phyloP scores from a whole-genome alignment of 2,329 filamentous ascomycete species.

The Tolypocladium capitatum region DNA sequence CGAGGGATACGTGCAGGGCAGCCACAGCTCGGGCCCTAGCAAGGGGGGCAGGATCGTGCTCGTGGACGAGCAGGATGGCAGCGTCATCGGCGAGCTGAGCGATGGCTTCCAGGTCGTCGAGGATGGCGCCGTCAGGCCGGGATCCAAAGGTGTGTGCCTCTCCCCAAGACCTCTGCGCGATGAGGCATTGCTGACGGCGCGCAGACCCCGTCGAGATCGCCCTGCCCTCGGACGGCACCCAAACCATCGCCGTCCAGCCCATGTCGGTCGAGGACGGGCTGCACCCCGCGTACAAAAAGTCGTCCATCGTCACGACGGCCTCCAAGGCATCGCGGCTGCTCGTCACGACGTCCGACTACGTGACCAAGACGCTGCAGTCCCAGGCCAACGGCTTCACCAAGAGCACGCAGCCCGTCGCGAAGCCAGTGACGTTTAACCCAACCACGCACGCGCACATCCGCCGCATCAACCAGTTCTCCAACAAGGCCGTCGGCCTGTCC shows the following conservation, averaged over 20 bases:
- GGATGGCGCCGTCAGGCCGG: conserved; percentile 59
- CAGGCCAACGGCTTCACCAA: conserved; percentile 72
- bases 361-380: conserved; percentile 63
- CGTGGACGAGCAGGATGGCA: conserved; percentile 90
- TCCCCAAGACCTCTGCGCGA: background rate
- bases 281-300: conserved; percentile 87
- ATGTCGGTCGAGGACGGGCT: conserved; percentile 54
- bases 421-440: conserved; percentile 79
- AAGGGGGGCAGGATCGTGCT: conserved; percentile 73
- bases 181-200: background rate
- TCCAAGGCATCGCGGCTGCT: conserved; percentile 82
- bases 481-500: conserved; percentile 64
- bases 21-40: conserved; percentile 32
- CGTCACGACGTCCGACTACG: conserved; percentile 69
- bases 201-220: conserved; percentile 66
- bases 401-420: conserved; percentile 62
- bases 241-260: conserved; percentile 53
- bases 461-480: conserved; percentile 78
- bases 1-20: conserved; percentile 59
- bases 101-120: conserved; percentile 73
- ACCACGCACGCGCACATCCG: conserved; percentile 74
- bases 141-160: conserved; percentile 67
- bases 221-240: conserved; percentile 52
- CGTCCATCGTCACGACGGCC: conserved; percentile 73
- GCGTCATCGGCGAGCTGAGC: conserved; percentile 81